phyloP scores from a whole-genome alignment of 495 filamentous ascomycete species.

The Aspergillus heteromorphus region DNA sequence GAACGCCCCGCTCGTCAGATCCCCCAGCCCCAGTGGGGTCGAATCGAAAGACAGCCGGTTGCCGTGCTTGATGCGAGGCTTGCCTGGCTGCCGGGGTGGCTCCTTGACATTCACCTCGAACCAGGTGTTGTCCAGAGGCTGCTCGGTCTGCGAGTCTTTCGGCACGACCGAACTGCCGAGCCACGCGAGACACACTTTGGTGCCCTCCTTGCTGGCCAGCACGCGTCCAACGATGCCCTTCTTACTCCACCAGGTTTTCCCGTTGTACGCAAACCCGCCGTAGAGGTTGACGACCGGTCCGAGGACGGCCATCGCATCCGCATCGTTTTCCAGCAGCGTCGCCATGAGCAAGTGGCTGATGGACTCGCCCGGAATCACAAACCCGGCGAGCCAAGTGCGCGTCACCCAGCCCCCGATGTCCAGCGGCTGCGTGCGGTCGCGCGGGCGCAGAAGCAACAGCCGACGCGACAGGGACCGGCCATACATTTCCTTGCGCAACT shows the following conservation, averaged over 20 bases:
- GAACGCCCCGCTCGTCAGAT: slow-evolving; percentile 44
- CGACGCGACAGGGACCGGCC: slow-evolving; percentile 24
- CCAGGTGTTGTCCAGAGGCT: slow-evolving; percentile 56
- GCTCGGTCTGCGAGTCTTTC: slow-evolving; percentile 16
- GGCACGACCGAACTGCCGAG: slow-evolving; percentile 56
- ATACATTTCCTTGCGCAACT: slow-evolving; percentile 27
- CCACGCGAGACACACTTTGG: slow-evolving; percentile 77
- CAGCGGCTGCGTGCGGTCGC: slow-evolving; percentile 4
- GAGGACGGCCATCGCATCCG: slow-evolving; percentile 55
- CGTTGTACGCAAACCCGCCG: slow-evolving; percentile 69
- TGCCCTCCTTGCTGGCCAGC: slow-evolving; percentile 57
- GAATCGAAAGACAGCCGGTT: slow-evolving; percentile 28
- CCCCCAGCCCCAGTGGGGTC: slow-evolving; percentile 35
- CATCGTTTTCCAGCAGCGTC: slow-evolving; percentile 71
- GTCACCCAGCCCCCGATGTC: slow-evolving; percentile 67
- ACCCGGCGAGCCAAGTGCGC: slow-evolving; percentile 69
- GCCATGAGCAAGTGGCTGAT: slow-evolving; percentile 74
- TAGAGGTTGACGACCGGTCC: slow-evolving; percentile 68
- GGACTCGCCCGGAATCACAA: slow-evolving; percentile 71
- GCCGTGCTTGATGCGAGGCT: slow-evolving; percentile 37
- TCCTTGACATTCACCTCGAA: slow-evolving; percentile 50
- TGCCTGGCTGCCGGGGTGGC: slow-evolving; percentile 14
- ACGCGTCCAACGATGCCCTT: slow-evolving; percentile 71
- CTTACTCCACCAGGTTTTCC: slow-evolving; percentile 79
- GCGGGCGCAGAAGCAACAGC: slow-evolving; percentile 22